Base-by-base conservation (phyloP, 805 yeast species). In the Wickerhamiella dianesei region DNA sequence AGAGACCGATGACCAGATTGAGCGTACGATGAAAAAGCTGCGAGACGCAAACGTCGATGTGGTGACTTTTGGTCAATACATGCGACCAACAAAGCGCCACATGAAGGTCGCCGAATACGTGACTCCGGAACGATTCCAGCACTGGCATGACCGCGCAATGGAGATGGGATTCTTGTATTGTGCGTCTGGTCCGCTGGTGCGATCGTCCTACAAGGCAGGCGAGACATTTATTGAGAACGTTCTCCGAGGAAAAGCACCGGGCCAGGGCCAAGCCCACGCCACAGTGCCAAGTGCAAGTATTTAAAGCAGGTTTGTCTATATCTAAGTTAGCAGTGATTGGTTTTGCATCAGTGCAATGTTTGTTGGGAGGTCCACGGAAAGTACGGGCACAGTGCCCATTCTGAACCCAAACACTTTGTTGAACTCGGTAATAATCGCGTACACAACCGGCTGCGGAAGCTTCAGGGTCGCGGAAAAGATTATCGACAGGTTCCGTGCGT, bases 31-130 rank as follows among this genome's bases (percentile, higher is more conserved):
- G 58, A 71, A 64, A 51, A 94, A 85, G 61, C 69, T 94, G 55
- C 75, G 97, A 52, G 77, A 67, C 17, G 74, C 80, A 40, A 68
- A 73, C 6, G 92, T 94, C 63, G 97, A 92, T 60, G 95, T 92
- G 44, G 96, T 92, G 16, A 92, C 99, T 0, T 92, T 92, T 66
- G 99, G 99, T 35, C 99, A 92, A 67, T 92, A 92, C 65, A 92
- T 92, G 96, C 76, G 98, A 63, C 99, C 99, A 41, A 92, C 99
- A 1, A 92, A 84, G 66, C 79, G 98, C 60, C 99, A 92, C 64
- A 87, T 92, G 94, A 88, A 88, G 68, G 99, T 92, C 40, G 96
- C 85, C 9, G 96, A 89, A 56, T 92, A 92, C 59, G 77, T 92
- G 17, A 82, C 78, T 21, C 99, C 99, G 2, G 96, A 84, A 56